A percentile compares a stretch with the other conserved stretches of the same genome.
phyloP scores from a whole-genome alignment of 768 basidiomycete genomes.

The Russula brevipes region DNA sequence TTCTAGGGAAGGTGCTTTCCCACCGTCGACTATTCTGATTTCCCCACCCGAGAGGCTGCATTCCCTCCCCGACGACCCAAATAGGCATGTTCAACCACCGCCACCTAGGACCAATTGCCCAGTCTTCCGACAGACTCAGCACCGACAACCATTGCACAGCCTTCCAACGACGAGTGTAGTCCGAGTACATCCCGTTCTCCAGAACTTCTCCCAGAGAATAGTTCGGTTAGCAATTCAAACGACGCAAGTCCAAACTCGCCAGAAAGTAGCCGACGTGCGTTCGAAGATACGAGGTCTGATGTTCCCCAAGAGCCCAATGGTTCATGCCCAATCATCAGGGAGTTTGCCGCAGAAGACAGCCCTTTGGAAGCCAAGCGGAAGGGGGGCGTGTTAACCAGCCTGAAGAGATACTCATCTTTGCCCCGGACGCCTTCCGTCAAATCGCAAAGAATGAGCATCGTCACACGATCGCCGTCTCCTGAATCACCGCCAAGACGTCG shows the following conservation, averaged over 20 bases:
- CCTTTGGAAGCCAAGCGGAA: slow-evolving; percentile 23
- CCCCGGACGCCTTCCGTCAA: slow-evolving; percentile 58
- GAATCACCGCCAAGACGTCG: slow-evolving; percentile 29
- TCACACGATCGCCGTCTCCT: slow-evolving; percentile 25
- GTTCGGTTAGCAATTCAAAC: slow-evolving; percentile 31
- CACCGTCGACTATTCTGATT: slow-evolving; percentile 38
- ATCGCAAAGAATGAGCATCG: slow-evolving; percentile 12
- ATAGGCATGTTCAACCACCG: slow-evolving; percentile 13
- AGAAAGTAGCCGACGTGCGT: slow-evolving; percentile 25
- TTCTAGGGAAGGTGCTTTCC: slow-evolving; percentile 61
- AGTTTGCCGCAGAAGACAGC: slow-evolving; percentile 8
- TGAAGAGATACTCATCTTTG: slow-evolving; percentile 50
- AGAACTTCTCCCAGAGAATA: slow-evolving; percentile 27
- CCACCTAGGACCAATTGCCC: slow-evolving; percentile 9
- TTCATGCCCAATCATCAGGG: slow-evolving; percentile 5
- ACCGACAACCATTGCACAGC: neutral
- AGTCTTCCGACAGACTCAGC: slow-evolving; percentile 3
- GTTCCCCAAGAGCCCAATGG: neutral
- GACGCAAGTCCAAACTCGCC: slow-evolving; percentile 18
- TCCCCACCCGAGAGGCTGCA: slow-evolving; percentile 15
- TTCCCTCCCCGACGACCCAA: neutral
- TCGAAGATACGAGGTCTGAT: slow-evolving; percentile 5
- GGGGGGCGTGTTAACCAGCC: slow-evolving; percentile 29
- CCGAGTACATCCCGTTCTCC: neutral
- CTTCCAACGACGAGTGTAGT: neutral